Evolutionary conservation across 257 asterid genomes (phyloP).

Genomic region (Ilex aquifolium): DNA sequence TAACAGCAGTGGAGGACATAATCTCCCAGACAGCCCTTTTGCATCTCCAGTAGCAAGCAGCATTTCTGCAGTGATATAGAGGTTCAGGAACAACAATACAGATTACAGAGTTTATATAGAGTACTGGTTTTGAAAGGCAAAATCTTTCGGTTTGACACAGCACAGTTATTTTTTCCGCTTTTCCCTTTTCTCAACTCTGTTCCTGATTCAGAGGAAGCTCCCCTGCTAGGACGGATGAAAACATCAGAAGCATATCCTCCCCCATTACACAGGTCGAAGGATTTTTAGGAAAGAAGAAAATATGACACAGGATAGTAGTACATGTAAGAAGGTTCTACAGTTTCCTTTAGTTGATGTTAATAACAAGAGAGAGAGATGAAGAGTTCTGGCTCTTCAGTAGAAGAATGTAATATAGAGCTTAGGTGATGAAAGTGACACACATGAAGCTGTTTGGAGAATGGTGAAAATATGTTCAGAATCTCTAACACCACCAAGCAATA

Average conservation of each 20-base stretch:
- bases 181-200: slow-evolving; percentile 11
- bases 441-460: slow-evolving; percentile 10
- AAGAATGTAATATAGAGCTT: slow-evolving; percentile 28
- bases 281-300: slow-evolving; percentile 22
- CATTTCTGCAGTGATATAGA: slow-evolving; percentile 54
- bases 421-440: slow-evolving; percentile 13
- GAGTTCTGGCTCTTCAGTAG: slow-evolving; percentile 9
- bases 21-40: slow-evolving; percentile 77
- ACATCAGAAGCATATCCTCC: slow-evolving; percentile 25
- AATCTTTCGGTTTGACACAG: slow-evolving; percentile 28
- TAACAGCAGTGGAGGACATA: slow-evolving; percentile 45
- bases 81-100: slow-evolving; percentile 12
- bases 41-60: slow-evolving; percentile 43
- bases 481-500: slow-evolving; percentile 11
- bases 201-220: slow-evolving; percentile 19
- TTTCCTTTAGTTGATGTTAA: slow-evolving; percentile 7
- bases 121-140: slow-evolving; percentile 21
- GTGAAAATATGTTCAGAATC: slow-evolving; percentile 12
- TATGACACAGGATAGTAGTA: slow-evolving; percentile 23
- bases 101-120: slow-evolving; percentile 24
- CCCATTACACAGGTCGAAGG: slow-evolving; percentile 22
- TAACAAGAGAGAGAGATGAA: slow-evolving; percentile 17
- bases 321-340: slow-evolving; percentile 22
- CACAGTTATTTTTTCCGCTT: slow-evolving; percentile 16
- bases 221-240: slow-evolving; percentile 28